Evolutionary conservation across 176 grass and related monocot genomes (phyloP), one percentile per base, ranked within the genome.

Genomic region (Chloris gayana): DNA sequence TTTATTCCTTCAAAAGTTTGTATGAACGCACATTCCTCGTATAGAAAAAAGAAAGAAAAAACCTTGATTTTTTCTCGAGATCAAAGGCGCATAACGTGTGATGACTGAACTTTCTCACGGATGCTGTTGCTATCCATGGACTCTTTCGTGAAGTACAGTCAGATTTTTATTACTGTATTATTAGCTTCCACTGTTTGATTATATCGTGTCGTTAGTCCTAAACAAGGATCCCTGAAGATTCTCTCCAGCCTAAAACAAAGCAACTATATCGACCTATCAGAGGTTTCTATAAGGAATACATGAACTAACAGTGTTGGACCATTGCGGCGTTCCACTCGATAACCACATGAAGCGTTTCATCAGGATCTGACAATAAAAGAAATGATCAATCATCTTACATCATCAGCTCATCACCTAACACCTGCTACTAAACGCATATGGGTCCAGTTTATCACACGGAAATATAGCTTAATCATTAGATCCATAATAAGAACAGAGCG

Each of bases 381-480:
- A 80, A 80, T 60, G 54, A 67, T 19, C 58, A 85, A 85, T 77
- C 72, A 82, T 77, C 78, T 39, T 76, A 57, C 67, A 81, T 72
- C 77, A 49, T 37, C 54, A 24, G 7, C 22, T 57, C 53, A 9
- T 56, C 65, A 81, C 59, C 87, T 50, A 82, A 82, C 82, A 67
- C 82, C 47, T 81, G 64, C 87, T 37, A 37, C 46, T n/a, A 56
- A 81, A 19, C 71, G 22, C 33, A 31, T 65, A 88, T 80, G 76
- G 87, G 77, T 85, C 87, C 82, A 37, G 17, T 26, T 39, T 85
- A 70, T 74, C 75, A 25, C 13, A 72, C 26, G 66, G n/a, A 49
- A 80, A 77, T 56, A 15, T 56, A 15, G 30, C 14, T 57, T 49
- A 89, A 89, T 89, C 72, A 81, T 89, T 89, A 54, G 41, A 45